Base-by-base conservation (phyloP, 2,329 filamentous ascomycete species). In the Penicillium concentricum region DNA sequence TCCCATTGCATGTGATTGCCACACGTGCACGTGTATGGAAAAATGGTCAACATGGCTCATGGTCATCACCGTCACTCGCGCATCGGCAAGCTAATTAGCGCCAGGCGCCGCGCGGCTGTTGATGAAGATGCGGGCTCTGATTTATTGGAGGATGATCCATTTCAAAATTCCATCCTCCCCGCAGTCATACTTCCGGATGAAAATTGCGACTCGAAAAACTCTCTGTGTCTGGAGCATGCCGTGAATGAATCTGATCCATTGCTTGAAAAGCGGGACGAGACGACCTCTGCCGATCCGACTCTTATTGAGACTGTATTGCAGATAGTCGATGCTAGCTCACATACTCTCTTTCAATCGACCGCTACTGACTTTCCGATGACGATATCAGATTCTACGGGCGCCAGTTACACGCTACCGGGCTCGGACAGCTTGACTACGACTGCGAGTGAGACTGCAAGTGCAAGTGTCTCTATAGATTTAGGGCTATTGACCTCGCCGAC, bases 21-120 rank as follows among this genome's bases (percentile, higher is more conserved):
- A 22, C 15, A 44, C 16, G 12, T 22, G 8, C 13, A 43, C 22
- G 24, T 43, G 32, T 32, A 18, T 56, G 18, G 30, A n/a, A 20
- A 51, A 50, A 24, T 26, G 37, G 41, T 43, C 63, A 61, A 32
- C n/a, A 67, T 67, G 64, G 57, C 49, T 53, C 64, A 67, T 57
- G 58, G 60, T 42, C 57, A 63, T 51, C 54, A 43, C 47, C 61
- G 64, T 42, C 61, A 63, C 54, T 58, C 61, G 9, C 63, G 60
- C 35, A 58, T 65, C 37, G 54, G 51, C 48, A 60, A 58, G 41
- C 44, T 60, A 20, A 54, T 61, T 16, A 59, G 52, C 48, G 53
- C 60, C 9, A 66, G 50, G 47, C 61, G 56, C 20, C 64, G 35
- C 5, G 45, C 45, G n/a, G 56, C 61, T 24, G 50, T 22, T 5